Base-by-base conservation (phyloP, 805 yeast species). In the Lachancea lanzarotensis region DNA sequence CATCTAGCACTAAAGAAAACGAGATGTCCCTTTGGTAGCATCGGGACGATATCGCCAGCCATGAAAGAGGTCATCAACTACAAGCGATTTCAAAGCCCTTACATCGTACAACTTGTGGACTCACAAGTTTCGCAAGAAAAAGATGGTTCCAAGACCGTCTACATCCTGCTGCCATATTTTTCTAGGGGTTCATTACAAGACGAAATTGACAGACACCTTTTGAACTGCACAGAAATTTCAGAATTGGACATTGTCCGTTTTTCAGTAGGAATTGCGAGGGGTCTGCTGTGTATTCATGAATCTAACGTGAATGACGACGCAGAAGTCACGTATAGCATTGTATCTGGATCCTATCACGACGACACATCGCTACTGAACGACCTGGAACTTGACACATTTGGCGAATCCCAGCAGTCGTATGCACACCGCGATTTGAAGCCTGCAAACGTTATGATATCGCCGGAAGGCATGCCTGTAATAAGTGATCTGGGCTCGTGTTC, bases 351-450 rank as follows among this genome's bases (percentile, higher is more conserved):
- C 9, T 52, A 53, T 45, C 52, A 55, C 31, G 69, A 63, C 10
- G 66, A 57, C 19, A 54, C 55, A 48, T 57, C 51, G 40, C 49
- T 44, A 37, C 43, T 45, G 7, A 52, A 44, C 20, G 57, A 55
- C 25, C 42, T 58, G 18, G 52, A 57, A 42, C 46, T 51, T 31
- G 54, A 48, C 33, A 42, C 40, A 11, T 42, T 41, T 17, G 46
- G 30, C n/a, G 46, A 50, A 12, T 33, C 49, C 9, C 50, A 47
- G 11, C 51, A 42, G 10, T 40, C 56, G 20, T 88, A 76, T 61
- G 91, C 95, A 0, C 97, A 90, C 62, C 67, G 89, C 45, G 96
- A 90, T 60, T 67, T 90, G 45, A 90, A 87, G 59, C 96, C 97
- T 0, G 95, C 93, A 2, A 90, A 87, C 58, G 77, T 89, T 15